phyloP scores from a whole-genome alignment of 2,329 filamentous ascomycete genomes.

The Venturia asperata region DNA sequence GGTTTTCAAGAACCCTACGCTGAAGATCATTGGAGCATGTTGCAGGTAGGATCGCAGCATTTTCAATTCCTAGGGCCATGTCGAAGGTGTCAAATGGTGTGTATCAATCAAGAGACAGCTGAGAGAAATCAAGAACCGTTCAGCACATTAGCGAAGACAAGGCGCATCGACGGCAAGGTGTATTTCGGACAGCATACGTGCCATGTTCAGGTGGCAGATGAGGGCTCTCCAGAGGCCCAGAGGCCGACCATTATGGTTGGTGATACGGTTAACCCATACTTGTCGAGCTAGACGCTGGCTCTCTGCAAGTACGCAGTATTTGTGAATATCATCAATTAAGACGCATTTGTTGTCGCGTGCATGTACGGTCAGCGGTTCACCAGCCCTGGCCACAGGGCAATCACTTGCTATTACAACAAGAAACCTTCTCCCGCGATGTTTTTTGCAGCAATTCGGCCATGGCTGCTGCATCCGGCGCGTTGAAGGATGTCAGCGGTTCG shows the following conservation, averaged over 20 bases:
- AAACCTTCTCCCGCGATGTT: background rate
- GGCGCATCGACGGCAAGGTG: slow-evolving; percentile 74
- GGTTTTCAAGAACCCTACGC: slow-evolving; percentile 54
- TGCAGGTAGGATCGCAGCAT: slow-evolving; percentile 58
- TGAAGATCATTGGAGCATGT: slow-evolving; percentile 69
- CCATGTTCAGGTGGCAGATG: slow-evolving; percentile 29
- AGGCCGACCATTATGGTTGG: slow-evolving; percentile 35
- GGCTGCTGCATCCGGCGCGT: background rate
- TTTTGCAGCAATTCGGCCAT: slow-evolving; percentile 1
- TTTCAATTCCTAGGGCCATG: slow-evolving; percentile 77
- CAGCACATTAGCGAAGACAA: slow-evolving; percentile 77
- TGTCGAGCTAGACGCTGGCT: slow-evolving; percentile 4
- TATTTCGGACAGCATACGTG: slow-evolving; percentile 77
- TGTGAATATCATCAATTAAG: background rate
- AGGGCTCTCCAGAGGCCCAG: slow-evolving; percentile 26
- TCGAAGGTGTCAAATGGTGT: slow-evolving; percentile 91
- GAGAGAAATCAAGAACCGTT: slow-evolving; percentile 78
- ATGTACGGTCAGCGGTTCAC: background rate
- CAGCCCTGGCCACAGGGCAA: background rate
- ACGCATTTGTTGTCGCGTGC: background rate
- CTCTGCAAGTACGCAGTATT: background rate
- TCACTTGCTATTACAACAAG: background rate
- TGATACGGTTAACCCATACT: slow-evolving; percentile 25
- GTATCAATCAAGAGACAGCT: slow-evolving; percentile 78
- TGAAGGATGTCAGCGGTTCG: background rate